These are phyloP conservation scores for Trichoderma harzianum DNA, from an alignment of 2,329 filamentous ascomycete genomes.

Conservation along the genomic window DNA sequence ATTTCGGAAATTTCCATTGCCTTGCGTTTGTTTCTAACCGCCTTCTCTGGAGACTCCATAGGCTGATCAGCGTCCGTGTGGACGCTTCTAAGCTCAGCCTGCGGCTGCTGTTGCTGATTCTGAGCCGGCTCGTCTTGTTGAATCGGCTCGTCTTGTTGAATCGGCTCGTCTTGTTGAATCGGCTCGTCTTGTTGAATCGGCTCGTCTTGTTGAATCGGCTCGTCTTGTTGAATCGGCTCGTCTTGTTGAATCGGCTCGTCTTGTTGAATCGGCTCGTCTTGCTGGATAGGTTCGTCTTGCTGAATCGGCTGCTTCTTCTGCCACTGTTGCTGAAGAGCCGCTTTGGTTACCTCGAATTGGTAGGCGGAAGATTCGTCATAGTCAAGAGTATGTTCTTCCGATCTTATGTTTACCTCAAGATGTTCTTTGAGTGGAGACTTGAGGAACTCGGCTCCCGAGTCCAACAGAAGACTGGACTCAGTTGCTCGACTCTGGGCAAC, in stretches of 20 bases:
- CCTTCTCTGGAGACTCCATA: not conserved
- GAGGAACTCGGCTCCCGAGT: constrained; percentile 34
- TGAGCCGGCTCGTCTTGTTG: not conserved
- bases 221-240: not conserved
- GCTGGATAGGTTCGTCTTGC: not conserved
- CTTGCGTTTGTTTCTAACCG: constrained; percentile 26
- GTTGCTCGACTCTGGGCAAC: constrained; percentile 7
- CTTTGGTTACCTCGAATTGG: constrained; percentile 30
- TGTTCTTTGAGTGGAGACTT: constrained; percentile 22
- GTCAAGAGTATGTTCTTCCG: not conserved
- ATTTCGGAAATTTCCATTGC: constrained; percentile 28
- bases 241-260: not conserved
- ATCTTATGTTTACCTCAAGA: not conserved
- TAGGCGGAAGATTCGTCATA: constrained; percentile 33
- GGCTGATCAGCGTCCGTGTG: not conserved
- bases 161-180: not conserved
- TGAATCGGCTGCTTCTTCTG: not conserved
- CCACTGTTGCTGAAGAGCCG: not conserved
- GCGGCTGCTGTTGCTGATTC: not conserved
- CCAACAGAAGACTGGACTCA: constrained; percentile 23
- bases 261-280: not conserved
- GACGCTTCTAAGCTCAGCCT: not conserved
- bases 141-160: not conserved
- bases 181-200: not conserved
- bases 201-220: not conserved